Evolutionary conservation across 2,329 filamentous ascomycete genomes (phyloP), one percentile per base, ranked within the genome.

Genomic region (Eutypa lata): DNA sequence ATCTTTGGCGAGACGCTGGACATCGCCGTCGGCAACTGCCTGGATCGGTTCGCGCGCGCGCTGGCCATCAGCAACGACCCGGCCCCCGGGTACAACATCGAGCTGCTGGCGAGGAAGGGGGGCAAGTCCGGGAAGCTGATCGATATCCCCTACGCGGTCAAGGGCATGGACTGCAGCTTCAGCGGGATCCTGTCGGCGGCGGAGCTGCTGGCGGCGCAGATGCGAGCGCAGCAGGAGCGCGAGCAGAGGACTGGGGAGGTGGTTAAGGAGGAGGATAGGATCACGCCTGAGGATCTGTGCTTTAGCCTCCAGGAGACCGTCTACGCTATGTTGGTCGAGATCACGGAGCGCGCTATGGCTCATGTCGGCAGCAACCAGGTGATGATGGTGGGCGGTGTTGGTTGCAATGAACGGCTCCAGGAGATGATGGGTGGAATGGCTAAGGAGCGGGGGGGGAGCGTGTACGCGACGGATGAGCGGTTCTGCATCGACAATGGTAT

Each of bases 401-500:
- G 94, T 3, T 96, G 90, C 70, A 99, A 99, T 69, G 88, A 96
- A 75, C 82, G 94, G 3, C 70, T 99, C 61, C 94, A 99, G 76
- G 85, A 96, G 65, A 99, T 99, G 94, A 99, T 99, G 94, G 92
- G 90, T 16, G 78, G 88, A 46, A 99, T 99, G 94, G 93, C 92
- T 16, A 78, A 78, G 44, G 92, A 96, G 70, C 78, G 94, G 37
- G 90, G 91, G 50, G 94, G 94, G 3, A 92, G 85, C 64, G 90
- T 97, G 3, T 97, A 89, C 73, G 92, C 94, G 22, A 97, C 93
- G 0, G 94, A 99, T 69, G 94, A 99, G 77, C 81, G 94, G 45
- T 99, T 96, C 70, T 99, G 94, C 70, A 99, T 99, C 63, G 94
- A 99, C 72, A 99, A 99, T 65, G 94, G 94, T 47, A 97, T 99